Base-by-base conservation (phyloP, 371 early-diverging fungal genomes). In the Thermomucor indicae-seudaticae region DNA sequence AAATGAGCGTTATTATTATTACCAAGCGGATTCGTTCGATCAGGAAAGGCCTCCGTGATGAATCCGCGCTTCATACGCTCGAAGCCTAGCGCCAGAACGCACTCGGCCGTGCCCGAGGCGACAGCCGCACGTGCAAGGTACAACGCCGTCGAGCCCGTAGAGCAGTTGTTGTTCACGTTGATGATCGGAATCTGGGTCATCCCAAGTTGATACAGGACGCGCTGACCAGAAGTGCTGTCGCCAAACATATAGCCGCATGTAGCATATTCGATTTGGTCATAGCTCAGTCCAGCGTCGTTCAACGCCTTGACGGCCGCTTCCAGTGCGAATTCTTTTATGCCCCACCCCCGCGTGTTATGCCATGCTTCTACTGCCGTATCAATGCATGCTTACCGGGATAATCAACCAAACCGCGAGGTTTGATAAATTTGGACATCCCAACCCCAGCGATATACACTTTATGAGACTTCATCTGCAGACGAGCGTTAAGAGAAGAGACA, bases 91-190 rank as follows among this genome's bases (percentile, higher is more conserved):
- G 89, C 88, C 69, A 88, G 67, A 50, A 83, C 86, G 61, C 86
- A 86, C 20, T 88, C 85, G n/a, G 67, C 81, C 30, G 64, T 51
- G 12, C 91, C 89, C 24, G 70, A 67, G 23, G 77, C 84, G 50
- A 90, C 72, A 0, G 82, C 77, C 53, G 79, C 77, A 23, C 85
- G 80, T 8, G 89, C 90, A 55, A 83, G 67, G 55, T 65, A 85
- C 41, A 89, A 68, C n/a, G 91, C 89, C 16, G 88, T 80, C 1
- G 86, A 85, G 8, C 91, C 89, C 27, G 89, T 88, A 5, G 86
- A 79, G 63, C 91, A 88, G 68, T 88, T 87, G 79, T 89, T 90
- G 66, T 89, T 88, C 56, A 86, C 87, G 53, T 90, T 90, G 55
- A 65, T 62, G 28, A 68, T 58, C 11, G 71, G 80, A 47, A 85